Conservation (phyloP, 2,329 filamentous ascomycete genomes). For the Neocucurbitaria cava region DNA sequence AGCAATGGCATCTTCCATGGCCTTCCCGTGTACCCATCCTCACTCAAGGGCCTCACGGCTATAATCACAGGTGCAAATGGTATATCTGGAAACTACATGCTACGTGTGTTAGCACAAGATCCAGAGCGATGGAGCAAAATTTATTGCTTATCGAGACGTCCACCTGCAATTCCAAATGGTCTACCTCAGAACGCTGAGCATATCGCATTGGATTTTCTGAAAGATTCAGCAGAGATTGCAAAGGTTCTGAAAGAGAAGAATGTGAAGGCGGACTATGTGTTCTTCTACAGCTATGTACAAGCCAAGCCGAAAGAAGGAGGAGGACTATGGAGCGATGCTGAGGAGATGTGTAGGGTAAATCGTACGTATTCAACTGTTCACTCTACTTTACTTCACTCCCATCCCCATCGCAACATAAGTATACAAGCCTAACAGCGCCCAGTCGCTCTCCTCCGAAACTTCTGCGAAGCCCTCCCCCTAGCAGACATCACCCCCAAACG, state of each 20-base stretch:
- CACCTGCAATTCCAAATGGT: conserved; percentile 51
- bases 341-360: conserved; percentile 60
- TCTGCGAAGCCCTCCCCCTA: conserved; percentile 54
- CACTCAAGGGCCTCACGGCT: conserved; percentile 55
- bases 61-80: conserved; percentile 63
- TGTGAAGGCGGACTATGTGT: conserved; percentile 55
- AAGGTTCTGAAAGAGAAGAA: conserved; percentile 40
- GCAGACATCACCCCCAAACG: conserved; percentile 54
- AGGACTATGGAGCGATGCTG: conserved; percentile 58
- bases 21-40: conserved; percentile 55
- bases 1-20: conserved; percentile 58
- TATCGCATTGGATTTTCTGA: conserved; percentile 52
- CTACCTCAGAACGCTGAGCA: conserved; percentile 51
- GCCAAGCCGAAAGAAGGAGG: conserved; percentile 54
- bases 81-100: conserved; percentile 60
- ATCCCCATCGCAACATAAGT: background rate
- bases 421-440: conserved; percentile 1
- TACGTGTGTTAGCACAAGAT: conserved; percentile 56
- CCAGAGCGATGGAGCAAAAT: conserved; percentile 61
- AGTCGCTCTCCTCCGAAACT: conserved; percentile 55
- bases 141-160: conserved; percentile 57
- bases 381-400: background rate
- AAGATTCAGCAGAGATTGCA: conserved; percentile 47
- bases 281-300: conserved; percentile 65
- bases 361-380: conserved; percentile 17